Percentiles rank a stretch among this genome's conserved stretches.
Evolutionary conservation across 108 stramenopile genomes (phyloP).

Genomic region (Skeletonema menzelii): DNA sequence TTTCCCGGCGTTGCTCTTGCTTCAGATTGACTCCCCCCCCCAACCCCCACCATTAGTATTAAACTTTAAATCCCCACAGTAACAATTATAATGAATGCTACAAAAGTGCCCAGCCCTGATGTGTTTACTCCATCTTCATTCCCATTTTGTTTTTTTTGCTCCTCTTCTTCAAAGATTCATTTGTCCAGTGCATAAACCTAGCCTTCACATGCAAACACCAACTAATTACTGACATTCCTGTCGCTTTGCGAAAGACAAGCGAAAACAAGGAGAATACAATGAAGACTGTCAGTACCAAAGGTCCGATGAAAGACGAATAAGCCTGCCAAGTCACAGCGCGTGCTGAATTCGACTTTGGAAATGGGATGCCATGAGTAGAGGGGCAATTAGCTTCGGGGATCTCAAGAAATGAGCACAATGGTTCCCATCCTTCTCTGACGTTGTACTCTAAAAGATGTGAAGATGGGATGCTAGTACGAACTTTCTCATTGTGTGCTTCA

Average conservation of each 20-base stretch:
- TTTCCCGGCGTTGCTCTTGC: too few species aligned
- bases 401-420: conserved; percentile 75
- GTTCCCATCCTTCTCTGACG: conserved; percentile 76
- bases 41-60: too few species aligned
- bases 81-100: not conserved
- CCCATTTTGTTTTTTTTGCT: not conserved
- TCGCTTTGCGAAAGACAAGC: conserved; percentile 42
- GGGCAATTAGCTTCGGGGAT: conserved; percentile 57
- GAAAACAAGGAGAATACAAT: conserved; percentile 51
- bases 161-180: conserved; percentile 2
- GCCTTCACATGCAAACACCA: conserved; percentile 41
- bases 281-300: conserved; percentile 50
- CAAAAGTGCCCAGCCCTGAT: not conserved
- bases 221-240: conserved; percentile 54
- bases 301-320: conserved; percentile 52
- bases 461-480: conserved; percentile 60
- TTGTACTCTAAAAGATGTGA: conserved; percentile 70
- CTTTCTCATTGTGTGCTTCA: conserved; percentile 65
- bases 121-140: not conserved
- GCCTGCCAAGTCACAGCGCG: conserved; percentile 64
- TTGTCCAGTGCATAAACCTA: not conserved
- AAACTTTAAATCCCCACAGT: too few species aligned
- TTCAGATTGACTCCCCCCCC: too few species aligned
- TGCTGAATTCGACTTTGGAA: conserved; percentile 76
- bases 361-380: conserved; percentile 47